Base-by-base conservation (phyloP, 2,329 filamentous ascomycete genomes). In the Sporothrix mexicana region DNA sequence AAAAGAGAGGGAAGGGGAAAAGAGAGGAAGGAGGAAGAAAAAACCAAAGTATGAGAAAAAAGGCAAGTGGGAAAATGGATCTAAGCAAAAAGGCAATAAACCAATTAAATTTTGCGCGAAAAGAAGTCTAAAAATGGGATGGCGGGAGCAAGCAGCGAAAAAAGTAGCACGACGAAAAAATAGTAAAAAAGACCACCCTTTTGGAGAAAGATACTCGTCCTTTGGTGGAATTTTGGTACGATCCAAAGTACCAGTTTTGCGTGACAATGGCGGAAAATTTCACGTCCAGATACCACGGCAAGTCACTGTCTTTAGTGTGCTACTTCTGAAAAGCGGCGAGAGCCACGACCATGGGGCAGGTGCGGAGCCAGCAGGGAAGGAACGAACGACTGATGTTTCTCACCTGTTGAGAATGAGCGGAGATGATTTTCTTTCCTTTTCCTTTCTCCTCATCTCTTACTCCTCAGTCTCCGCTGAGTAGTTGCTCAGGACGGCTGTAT, bases 1-100 rank as follows among this genome's bases (percentile, higher is more conserved):
- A 69, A 55, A 25, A 23, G 30, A 47, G 74, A 68, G 74, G 76
- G 75, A 75, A 74, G 71, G 72, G 76, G 75, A 75, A 75, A 57
- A 53, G 70, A 47, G 47, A 62, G 69, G 41, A 68, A 74, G 75
- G 75, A 74, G 72, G 72, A 76, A 53, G 49, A 66, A 59, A 70
- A 59, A 47, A 67, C 62, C 66, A 47, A 68, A 47, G n/a, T 66
- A 69, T 71, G 55, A 59, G 76, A 75, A 73, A 73, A 75, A 67
- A 67, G 43, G 43, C 45, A 43, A 41, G 53, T 47, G 64, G 47
- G 57, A 72, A 74, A 70, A 57, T 36, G 49, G 49, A 30, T 36
- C 51, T 12, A 51, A 59, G 62, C 36, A 59, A 68, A 68, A 68
- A n/a, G 47, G 25, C 66, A 61, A 68, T 57, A 71, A 71, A 47